phyloP scores from a whole-genome alignment of 306 rosid genomes.

The Abrus precatorius region DNA sequence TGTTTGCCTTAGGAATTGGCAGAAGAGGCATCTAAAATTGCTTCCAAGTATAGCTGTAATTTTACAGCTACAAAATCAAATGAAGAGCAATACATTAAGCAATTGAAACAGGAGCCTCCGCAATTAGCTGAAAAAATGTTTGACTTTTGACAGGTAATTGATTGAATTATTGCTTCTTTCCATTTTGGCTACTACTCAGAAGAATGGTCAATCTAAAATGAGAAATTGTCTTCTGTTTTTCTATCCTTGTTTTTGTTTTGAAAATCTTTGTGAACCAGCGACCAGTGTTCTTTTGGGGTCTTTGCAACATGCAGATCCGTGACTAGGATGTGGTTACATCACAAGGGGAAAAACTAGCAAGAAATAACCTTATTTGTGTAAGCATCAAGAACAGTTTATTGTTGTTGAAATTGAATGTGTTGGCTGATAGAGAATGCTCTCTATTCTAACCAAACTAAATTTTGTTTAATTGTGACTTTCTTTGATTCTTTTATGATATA shows the following conservation, averaged over 20 bases:
- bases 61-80: neutral
- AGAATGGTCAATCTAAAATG: neutral
- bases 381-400: neutral
- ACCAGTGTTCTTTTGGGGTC: neutral
- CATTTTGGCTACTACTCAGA: neutral
- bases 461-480: neutral
- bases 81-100: neutral
- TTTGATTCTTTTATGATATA: conserved; percentile 1
- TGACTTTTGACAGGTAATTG: neutral
- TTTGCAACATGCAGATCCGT: neutral
- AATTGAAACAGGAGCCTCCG: neutral
- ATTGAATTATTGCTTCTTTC: neutral
- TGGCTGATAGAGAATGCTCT: neutral
- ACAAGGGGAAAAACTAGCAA: neutral
- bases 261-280: neutral
- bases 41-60: neutral
- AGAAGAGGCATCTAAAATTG: neutral
- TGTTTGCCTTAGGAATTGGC: neutral
- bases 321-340: neutral
- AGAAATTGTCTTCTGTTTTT: neutral
- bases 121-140: neutral
- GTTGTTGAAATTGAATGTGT: neutral
- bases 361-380: neutral
- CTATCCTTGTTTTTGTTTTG: neutral
- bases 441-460: no score